Evolutionary conservation across 2,329 filamentous ascomycete species (phyloP), one percentile per base, ranked within the genome.

Genomic region (Uncinocarpus reesii): DNA sequence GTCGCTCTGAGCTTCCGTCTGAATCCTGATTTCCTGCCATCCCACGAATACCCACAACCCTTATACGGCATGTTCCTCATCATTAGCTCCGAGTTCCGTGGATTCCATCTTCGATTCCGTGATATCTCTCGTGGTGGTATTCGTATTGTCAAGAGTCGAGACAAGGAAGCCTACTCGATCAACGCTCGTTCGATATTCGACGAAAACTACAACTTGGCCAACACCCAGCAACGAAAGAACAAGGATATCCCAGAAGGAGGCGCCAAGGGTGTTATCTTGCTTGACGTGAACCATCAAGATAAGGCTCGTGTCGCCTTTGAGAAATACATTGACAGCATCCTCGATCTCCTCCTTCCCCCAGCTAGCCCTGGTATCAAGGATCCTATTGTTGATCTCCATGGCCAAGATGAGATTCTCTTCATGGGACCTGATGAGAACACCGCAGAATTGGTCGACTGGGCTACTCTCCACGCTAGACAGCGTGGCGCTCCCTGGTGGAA

Each of bases 391-490:
- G 92, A 98, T 66, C 73, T 95, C 23, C 85, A 96, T 65, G 86
- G 87, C 58, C 92, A 95, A 71, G 77, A 94, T 63, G 92, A 98
- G 68, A 98, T 98, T 53, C 74, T 98, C 18, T 98, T 98, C 75
- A 86, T 98, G 87, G 92, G 92, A 28, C 92, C 92, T 0, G 92
- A 98, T 57, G 92, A 98, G 80, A 98, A 98, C 71, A 98, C 92
- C 1, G 92, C 92, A 18, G 87, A 95, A 61, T 77, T 98, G 28
- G 92, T 98, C 44, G 82, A 98, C 69, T 98, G 92, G 92, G 92
- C 92, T n/a, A 98, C 92, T 1, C 83, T 92, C 67, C 92, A 98
- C 66, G 92, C 92, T 52, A 80, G 87, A 45, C 72, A 73, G 53
- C 82, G 92, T 58, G 88, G 88, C 38, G 92, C 92, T 3, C 87